Percentiles rank a stretch among this genome's conserved stretches.
Conservation (phyloP, 2,329 filamentous ascomycete species). For the Cladophialophora carrionii region DNA sequence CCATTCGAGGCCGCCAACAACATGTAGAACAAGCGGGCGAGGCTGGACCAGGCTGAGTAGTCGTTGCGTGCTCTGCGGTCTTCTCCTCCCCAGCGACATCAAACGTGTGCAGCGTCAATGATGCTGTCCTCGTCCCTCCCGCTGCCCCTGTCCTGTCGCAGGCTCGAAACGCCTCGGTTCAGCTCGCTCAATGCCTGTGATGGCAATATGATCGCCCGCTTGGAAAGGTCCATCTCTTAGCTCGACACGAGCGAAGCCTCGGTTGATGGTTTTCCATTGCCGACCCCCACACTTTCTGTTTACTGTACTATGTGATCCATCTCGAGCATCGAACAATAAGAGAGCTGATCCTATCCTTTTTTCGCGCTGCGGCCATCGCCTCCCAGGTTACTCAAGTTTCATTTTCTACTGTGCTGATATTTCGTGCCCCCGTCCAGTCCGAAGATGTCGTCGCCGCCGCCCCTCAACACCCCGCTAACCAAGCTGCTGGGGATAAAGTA, state of each 20-base stretch:
- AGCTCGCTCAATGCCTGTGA: neutral
- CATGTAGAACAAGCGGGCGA: too few species aligned
- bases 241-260: neutral
- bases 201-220: neutral
- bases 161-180: neutral
- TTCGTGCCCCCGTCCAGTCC: neutral
- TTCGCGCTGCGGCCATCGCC: neutral
- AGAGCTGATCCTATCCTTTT: neutral
- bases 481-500: slow-evolving; percentile 80
- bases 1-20: too few species aligned
- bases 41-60: too few species aligned
- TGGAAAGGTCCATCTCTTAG: neutral
- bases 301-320: neutral
- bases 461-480: slow-evolving; percentile 77
- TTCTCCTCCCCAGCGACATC: neutral
- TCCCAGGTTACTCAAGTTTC: neutral
- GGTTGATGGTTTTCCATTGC: neutral
- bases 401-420: neutral
- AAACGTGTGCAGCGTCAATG: neutral
- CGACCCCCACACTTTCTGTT: slow-evolving; percentile 1
- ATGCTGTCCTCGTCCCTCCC: neutral
- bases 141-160: neutral
- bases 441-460: slow-evolving; percentile 39
- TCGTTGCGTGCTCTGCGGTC: neutral
- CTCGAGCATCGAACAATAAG: neutral